Conservation (phyloP, 106 monocot species). For the Allium sativum region DNA sequence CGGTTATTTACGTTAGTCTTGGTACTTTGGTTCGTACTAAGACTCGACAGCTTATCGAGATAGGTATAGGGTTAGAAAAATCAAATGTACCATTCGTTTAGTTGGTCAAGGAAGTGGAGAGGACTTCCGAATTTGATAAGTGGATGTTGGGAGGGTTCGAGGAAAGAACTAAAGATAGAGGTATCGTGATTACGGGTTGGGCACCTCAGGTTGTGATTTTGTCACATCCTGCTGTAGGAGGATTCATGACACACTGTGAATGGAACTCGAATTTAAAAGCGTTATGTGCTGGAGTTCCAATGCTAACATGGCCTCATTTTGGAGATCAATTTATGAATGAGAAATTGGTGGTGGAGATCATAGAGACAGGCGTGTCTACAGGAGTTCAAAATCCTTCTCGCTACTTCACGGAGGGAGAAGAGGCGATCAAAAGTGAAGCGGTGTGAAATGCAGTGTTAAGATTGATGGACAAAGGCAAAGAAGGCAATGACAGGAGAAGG, state of each 20-base stretch:
- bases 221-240: neutral
- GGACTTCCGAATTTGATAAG: neutral
- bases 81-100: neutral
- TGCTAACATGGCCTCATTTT: constrained; percentile 1
- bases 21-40: constrained; percentile 6
- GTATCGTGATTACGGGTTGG: neutral
- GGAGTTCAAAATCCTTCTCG: neutral
- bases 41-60: constrained; percentile 11
- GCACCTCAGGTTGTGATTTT: constrained; percentile 1
- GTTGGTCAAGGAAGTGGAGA: constrained; percentile 23
- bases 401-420: neutral
- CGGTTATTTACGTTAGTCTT: constrained; percentile 27
- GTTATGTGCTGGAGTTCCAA: neutral
- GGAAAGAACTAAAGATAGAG: neutral
- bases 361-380: neutral
- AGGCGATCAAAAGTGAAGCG: neutral
- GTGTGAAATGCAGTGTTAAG: constrained; percentile 17
- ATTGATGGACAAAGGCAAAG: constrained; percentile 26
- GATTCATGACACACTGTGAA: constrained; percentile 4
- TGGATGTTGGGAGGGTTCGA: neutral
- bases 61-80: neutral
- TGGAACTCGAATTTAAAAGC: constrained; percentile 1
- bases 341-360: neutral
- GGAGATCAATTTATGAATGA: constrained; percentile 6
- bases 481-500: constrained; percentile 18